Evolutionary conservation across 2,329 filamentous ascomycete genomes (phyloP).

Genomic region (Aspergillus proliferans): DNA sequence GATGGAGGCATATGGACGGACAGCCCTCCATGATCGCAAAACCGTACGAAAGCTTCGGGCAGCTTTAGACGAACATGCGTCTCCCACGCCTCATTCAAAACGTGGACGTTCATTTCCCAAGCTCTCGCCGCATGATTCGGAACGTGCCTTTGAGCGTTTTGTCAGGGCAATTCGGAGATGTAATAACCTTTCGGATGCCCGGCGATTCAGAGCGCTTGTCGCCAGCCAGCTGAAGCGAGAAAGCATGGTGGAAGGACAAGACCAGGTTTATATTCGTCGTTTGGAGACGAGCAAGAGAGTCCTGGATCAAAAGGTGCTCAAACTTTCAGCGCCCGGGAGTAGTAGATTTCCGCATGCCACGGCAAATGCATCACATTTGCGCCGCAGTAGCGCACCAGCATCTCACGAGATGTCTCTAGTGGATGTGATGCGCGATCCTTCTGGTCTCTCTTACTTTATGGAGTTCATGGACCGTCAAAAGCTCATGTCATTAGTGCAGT

Average conservation of each 20-base stretch:
- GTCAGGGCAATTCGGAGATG: constrained; percentile 82
- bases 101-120: constrained; percentile 69
- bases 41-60: constrained; percentile 87
- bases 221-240: constrained; percentile 87
- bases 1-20: constrained; percentile 80
- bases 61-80: constrained; percentile 88
- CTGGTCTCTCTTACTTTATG: constrained; percentile 97
- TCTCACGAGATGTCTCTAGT: constrained; percentile 70
- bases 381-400: constrained; percentile 46
- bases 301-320: constrained; percentile 80
- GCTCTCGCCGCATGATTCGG: constrained; percentile 73
- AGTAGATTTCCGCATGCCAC: constrained; percentile 27
- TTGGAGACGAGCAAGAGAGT: constrained; percentile 86
- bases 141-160: constrained; percentile 90
- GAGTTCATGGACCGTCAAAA: constrained; percentile 95
- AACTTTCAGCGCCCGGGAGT: constrained; percentile 63
- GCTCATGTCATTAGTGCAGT: constrained; percentile 85
- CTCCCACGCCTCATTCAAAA: constrained; percentile 62
- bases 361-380: constrained; percentile 23
- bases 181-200: constrained; percentile 85
- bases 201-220: constrained; percentile 85
- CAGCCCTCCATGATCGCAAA: constrained; percentile 88
- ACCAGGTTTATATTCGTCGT: constrained; percentile 78
- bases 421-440: constrained; percentile 82
- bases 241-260: constrained; percentile 67